A percentile compares a stretch with the other conserved stretches of the same genome.
Evolutionary conservation across 805 yeast species (phyloP).

Genomic region (Ascoidea rubescens): DNA sequence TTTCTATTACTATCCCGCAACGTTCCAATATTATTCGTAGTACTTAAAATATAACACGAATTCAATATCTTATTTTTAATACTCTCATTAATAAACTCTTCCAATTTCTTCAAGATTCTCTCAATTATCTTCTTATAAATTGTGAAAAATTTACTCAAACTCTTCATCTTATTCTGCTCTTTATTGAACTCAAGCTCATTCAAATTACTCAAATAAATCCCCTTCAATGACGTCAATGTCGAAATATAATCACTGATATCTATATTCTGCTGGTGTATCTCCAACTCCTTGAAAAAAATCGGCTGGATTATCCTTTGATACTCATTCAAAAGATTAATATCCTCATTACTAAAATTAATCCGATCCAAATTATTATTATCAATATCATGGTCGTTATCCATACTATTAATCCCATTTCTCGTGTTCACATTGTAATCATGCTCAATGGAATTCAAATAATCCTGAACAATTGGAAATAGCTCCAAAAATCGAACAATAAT

Average conservation of each 20-base stretch:
- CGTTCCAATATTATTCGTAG: not conserved
- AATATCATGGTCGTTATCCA: too few species aligned
- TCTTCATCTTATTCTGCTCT: not conserved
- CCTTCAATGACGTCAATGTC: not conserved
- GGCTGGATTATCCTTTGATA: not conserved
- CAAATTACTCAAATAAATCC: too few species aligned
- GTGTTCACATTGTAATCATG: too few species aligned
- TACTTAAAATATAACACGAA: not conserved
- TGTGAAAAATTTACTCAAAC: too few species aligned
- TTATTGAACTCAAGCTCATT: not conserved
- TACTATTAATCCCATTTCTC: too few species aligned
- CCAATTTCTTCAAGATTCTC: not conserved
- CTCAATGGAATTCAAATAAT: too few species aligned
- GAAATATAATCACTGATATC: not conserved
- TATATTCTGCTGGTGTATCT: too few species aligned
- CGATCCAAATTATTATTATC: too few species aligned
- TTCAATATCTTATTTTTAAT: too few species aligned
- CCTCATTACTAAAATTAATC: not conserved
- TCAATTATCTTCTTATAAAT: not conserved
- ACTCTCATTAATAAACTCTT: not conserved
- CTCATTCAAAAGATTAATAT: not conserved
- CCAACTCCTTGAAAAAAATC: too few species aligned
- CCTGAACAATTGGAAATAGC: too few species aligned
- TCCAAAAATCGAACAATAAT: too few species aligned
- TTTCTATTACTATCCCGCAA: not conserved